Conservation (phyloP, 768 basidiomycete species). For the Pulveroboletus sp. region DNA sequence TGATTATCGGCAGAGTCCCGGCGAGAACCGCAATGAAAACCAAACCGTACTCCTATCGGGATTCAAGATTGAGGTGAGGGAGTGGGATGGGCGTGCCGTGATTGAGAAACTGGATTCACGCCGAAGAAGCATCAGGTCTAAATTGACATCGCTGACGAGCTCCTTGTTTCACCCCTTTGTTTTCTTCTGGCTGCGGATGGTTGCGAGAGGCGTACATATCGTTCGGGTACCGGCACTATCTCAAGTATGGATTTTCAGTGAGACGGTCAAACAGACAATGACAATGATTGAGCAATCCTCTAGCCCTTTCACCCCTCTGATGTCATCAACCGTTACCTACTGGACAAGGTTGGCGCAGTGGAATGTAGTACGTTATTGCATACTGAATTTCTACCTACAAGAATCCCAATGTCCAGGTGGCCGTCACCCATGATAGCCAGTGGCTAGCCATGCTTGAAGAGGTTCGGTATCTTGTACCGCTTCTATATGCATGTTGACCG, state of each 20-base stretch:
- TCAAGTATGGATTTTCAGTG: too few species aligned
- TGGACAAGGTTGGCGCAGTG: conserved; percentile 2
- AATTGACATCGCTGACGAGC: too few species aligned
- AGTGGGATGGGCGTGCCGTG: not conserved
- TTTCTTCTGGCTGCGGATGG: too few species aligned
- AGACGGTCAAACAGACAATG: not conserved
- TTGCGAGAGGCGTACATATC: too few species aligned
- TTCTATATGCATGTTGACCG: not conserved
- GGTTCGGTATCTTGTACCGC: not conserved
- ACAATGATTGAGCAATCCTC: not conserved
- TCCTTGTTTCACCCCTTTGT: not conserved
- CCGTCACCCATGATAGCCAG: conserved; percentile 7
- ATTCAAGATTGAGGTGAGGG: conserved; percentile 6
- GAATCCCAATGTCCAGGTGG: conserved; percentile 1
- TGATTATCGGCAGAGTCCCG: not conserved
- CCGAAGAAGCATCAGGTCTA: not conserved
- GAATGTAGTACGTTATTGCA: too few species aligned
- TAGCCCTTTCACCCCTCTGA: conserved; percentile 8
- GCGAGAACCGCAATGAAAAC: not conserved
- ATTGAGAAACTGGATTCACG: not conserved
- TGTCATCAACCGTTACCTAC: conserved; percentile 3
- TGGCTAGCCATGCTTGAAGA: conserved; percentile 7
- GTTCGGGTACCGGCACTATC: too few species aligned
- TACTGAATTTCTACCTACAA: not conserved
- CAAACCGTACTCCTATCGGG: conserved; percentile 11